A percentile compares a stretch with the other conserved stretches of the same genome.
Evolutionary conservation across 345 rosid genomes (phyloP).

Genomic region (Reutealis trisperma): DNA sequence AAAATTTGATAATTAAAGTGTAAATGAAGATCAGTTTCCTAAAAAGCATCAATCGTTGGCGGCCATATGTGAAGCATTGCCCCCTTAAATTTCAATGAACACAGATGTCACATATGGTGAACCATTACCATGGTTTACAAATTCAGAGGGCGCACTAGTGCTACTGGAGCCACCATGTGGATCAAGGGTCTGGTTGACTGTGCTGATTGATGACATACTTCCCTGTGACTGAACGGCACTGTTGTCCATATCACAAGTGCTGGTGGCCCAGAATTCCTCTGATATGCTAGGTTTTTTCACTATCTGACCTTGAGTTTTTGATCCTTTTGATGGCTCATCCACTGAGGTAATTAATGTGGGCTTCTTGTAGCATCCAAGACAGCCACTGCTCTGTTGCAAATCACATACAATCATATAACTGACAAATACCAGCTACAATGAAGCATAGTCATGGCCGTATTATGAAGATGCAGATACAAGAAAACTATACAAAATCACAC

Average conservation of each 20-base stretch:
- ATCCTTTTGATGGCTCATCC: conserved; percentile 16
- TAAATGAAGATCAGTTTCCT: not conserved
- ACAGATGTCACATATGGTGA: not conserved
- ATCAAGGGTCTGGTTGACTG: conserved; percentile 27
- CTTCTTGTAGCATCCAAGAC: conserved; percentile 31
- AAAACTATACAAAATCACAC: not conserved
- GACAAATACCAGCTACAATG: conserved; percentile 15
- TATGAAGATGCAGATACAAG: not conserved
- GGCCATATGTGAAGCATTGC: not conserved
- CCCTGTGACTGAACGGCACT: conserved; percentile 39
- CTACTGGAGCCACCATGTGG: conserved; percentile 29
- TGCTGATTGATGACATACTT: conserved; percentile 33
- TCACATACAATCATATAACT: conserved; percentile 32
- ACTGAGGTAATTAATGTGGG: conserved; percentile 17
- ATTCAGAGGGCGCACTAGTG: conserved; percentile 49
- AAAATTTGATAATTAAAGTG: not conserved
- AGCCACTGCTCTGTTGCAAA: conserved; percentile 83
- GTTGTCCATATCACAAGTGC: conserved; percentile 38
- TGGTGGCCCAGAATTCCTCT: conserved; percentile 32
- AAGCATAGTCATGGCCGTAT: not conserved
- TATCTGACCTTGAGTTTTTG: conserved; percentile 1
- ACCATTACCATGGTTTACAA: conserved; percentile 64
- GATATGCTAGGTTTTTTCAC: conserved; percentile 28
- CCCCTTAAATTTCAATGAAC: not conserved
- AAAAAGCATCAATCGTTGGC: not conserved